A percentile compares a stretch with the other conserved stretches of the same genome.
Conservation (phyloP, 495 filamentous ascomycete species). For the Talaromyces ruber region DNA sequence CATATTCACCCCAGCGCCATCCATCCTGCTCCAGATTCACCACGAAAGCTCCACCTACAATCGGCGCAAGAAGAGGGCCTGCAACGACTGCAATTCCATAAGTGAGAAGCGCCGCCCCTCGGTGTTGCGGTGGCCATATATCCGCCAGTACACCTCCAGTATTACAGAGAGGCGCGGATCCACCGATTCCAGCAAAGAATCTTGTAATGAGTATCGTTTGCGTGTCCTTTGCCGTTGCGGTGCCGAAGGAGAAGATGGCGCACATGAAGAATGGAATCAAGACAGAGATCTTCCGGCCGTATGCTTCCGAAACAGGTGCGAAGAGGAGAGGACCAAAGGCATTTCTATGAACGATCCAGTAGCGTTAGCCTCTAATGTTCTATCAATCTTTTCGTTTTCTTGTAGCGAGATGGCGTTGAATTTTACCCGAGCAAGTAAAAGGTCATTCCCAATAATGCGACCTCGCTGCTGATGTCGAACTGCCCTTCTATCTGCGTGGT, state of each 20-base stretch:
- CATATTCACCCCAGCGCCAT: slow-evolving; percentile 38
- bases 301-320: slow-evolving; percentile 34
- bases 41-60: slow-evolving; percentile 37
- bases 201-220: slow-evolving; percentile 50
- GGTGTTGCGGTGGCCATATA: slow-evolving; percentile 34
- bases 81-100: slow-evolving; percentile 48
- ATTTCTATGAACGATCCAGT: neutral
- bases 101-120: slow-evolving; percentile 43
- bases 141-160: slow-evolving; percentile 48
- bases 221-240: slow-evolving; percentile 44
- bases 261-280: slow-evolving; percentile 36
- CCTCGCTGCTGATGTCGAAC: slow-evolving; percentile 36
- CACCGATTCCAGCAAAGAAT: slow-evolving; percentile 50
- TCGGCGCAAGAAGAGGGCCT: slow-evolving; percentile 38
- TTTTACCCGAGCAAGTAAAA: slow-evolving; percentile 47
- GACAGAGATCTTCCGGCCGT: slow-evolving; percentile 30
- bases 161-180: slow-evolving; percentile 43
- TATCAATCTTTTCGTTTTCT: neutral
- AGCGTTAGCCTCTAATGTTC: neutral
- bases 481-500: slow-evolving; percentile 4
- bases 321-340: slow-evolving; percentile 22
- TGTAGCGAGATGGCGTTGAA: neutral
- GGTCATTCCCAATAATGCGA: slow-evolving; percentile 54
- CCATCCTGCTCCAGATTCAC: slow-evolving; percentile 26
- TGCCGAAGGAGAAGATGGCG: slow-evolving; percentile 28